A percentile compares a stretch with the other conserved stretches of the same genome.
Evolutionary conservation across 2,329 filamentous ascomycete genomes (phyloP).

Genomic region (Ophiostoma himal-ulmi): DNA sequence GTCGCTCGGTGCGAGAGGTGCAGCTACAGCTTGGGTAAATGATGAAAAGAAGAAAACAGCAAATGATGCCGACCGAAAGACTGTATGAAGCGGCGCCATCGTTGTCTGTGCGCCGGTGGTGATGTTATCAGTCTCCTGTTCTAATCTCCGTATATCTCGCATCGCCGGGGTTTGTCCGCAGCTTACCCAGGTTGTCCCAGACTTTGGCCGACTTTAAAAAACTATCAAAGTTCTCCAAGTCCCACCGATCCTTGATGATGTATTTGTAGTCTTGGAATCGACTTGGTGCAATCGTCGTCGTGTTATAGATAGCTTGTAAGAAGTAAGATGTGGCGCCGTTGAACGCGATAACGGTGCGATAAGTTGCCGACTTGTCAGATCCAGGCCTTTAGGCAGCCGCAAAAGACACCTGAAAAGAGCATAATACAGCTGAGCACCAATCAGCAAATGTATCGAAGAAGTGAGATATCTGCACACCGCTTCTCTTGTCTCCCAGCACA

Average conservation of each 20-base stretch:
- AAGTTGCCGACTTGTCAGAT: neutral
- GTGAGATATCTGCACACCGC: too few species aligned
- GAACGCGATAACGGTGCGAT: neutral
- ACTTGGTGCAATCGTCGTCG: neutral
- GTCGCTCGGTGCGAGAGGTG: conserved; percentile 34
- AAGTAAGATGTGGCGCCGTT: neutral
- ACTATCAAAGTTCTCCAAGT: neutral
- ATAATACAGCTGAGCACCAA: neutral
- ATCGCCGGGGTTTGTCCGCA: neutral
- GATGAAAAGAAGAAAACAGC: neutral
- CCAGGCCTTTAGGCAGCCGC: neutral
- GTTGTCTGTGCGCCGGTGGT: too few species aligned
- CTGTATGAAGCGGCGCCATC: neutral
- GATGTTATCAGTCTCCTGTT: neutral
- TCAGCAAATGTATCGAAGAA: neutral
- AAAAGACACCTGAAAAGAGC: neutral
- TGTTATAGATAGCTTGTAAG: neutral
- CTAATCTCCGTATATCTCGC: neutral
- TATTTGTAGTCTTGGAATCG: too few species aligned
- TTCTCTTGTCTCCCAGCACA: too few species aligned
- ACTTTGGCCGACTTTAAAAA: neutral
- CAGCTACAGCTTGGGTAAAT: neutral
- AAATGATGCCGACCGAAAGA: neutral
- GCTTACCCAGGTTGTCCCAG: neutral
- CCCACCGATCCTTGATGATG: too few species aligned